These are phyloP conservation scores for Hirschioporus abietinus DNA, from an alignment of 768 basidiomycete species.

Conservation along the genomic window DNA sequence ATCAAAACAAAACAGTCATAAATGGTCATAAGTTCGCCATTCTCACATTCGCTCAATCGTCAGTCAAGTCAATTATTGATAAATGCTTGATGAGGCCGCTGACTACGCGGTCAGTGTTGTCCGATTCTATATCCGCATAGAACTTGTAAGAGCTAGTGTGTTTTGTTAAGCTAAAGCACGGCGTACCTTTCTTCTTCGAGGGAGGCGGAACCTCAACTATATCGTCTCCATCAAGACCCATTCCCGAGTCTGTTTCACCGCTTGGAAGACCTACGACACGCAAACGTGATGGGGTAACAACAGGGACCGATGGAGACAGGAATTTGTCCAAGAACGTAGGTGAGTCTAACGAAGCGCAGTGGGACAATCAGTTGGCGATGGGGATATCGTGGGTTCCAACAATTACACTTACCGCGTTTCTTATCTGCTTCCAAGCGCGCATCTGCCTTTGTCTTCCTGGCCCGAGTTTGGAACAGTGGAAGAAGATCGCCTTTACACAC, in stretches of 20 bases:
- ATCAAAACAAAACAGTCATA: background rate
- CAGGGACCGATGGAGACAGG: background rate
- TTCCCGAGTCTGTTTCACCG: background rate
- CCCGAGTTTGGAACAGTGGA: slow-evolving; percentile 46
- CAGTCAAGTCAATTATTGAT: background rate
- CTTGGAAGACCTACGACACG: background rate
- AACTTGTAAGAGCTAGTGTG: background rate
- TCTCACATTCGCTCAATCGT: background rate
- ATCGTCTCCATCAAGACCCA: background rate
- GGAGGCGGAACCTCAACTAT: background rate
- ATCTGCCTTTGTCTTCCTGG: slow-evolving; percentile 28
- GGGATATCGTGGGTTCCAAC: background rate
- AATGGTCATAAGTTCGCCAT: background rate
- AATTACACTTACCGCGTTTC: slow-evolving; percentile 35
- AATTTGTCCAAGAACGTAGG: background rate
- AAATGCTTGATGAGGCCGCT: background rate
- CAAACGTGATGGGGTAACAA: background rate
- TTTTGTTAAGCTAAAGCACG: background rate
- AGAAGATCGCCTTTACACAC: slow-evolving; percentile 57
- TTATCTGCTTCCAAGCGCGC: slow-evolving; percentile 40
- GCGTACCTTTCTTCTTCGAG: background rate
- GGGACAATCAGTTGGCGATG: background rate
- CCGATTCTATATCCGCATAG: background rate
- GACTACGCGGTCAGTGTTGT: background rate
- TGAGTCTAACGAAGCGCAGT: background rate